A percentile compares a stretch with the other conserved stretches of the same genome.
These are phyloP conservation scores for Cercophora sp. DNA, from an alignment of 495 filamentous ascomycete genomes.

Conservation along the genomic window DNA sequence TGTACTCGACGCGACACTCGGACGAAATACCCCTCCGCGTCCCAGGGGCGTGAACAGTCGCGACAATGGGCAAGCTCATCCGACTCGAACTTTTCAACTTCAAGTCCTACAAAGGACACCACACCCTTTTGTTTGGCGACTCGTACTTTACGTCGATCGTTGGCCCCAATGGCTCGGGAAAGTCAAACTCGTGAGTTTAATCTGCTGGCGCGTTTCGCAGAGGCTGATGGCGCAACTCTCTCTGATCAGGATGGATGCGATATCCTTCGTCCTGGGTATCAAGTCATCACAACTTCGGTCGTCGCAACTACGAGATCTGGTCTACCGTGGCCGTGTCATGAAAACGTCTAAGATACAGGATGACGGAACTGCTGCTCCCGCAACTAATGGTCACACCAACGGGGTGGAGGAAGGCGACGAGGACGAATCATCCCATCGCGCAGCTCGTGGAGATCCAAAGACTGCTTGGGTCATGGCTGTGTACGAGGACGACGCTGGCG, in stretches of 20 bases:
- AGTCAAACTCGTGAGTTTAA: conserved; percentile 89
- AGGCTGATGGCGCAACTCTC: neutral
- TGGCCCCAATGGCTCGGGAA: conserved; percentile 97
- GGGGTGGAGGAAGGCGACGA: conserved; percentile 52
- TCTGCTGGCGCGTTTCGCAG: neutral
- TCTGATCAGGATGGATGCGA: conserved; percentile 84
- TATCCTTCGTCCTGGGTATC: conserved; percentile 97
- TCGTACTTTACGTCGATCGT: conserved; percentile 99
- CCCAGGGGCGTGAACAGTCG: conserved; percentile 20
- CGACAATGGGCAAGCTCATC: conserved; percentile 75
- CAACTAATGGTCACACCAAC: conserved; percentile 51
- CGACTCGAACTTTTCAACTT: conserved; percentile 96
- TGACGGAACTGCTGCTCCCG: conserved; percentile 65
- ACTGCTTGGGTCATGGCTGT: conserved; percentile 99
- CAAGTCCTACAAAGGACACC: conserved; percentile 98
- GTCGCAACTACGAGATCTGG: conserved; percentile 86
- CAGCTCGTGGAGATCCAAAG: conserved; percentile 68
- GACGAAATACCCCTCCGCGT: conserved; percentile 18
- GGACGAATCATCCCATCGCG: conserved; percentile 54
- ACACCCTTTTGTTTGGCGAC: conserved; percentile 91
- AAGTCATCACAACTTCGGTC: conserved; percentile 97
- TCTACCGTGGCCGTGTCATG: conserved; percentile 93
- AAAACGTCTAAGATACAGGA: conserved; percentile 86
- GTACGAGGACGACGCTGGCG: conserved; percentile 95
- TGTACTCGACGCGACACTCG: conserved; percentile 7